These are phyloP conservation scores for Prunus persica DNA, from an alignment of 306 rosid species.

Conservation along the genomic window DNA sequence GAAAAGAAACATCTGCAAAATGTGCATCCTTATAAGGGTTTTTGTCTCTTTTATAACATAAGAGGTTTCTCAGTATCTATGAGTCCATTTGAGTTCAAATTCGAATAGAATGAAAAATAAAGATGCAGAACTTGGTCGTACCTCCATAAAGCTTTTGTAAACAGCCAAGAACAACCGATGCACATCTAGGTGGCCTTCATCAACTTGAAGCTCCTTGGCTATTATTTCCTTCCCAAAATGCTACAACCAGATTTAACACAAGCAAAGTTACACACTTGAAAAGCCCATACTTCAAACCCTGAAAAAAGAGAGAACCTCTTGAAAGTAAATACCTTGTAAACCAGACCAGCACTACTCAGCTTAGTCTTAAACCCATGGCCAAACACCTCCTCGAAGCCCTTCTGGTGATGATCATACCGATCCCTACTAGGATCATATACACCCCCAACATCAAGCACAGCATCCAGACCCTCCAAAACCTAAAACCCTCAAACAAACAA, in stretches of 20 bases:
- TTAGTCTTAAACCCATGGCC: constrained; percentile 89
- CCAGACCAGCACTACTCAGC: constrained; percentile 95
- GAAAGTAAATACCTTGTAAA: constrained; percentile 61
- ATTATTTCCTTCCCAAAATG: constrained; percentile 95
- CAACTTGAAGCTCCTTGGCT: constrained; percentile 84
- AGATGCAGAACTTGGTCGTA: constrained; percentile 18
- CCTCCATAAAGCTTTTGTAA: constrained; percentile 99
- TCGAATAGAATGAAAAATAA: background rate
- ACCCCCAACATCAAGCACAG: constrained; percentile 98
- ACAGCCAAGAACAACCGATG: constrained; percentile 71
- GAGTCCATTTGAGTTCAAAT: background rate
- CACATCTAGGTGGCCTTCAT: constrained; percentile 74
- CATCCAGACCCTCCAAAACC: constrained; percentile 88
- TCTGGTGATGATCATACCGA: constrained; percentile 97
- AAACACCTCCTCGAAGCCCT: constrained; percentile 86
- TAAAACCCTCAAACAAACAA: constrained; percentile 24
- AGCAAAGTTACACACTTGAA: constrained; percentile 7
- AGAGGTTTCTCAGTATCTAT: background rate
- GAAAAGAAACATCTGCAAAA: background rate
- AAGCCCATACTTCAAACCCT: background rate
- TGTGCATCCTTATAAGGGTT: background rate
- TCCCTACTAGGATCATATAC: constrained; percentile 72
- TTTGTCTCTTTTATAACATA: background rate
- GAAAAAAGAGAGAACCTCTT: background rate
- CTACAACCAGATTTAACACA: constrained; percentile 27